Conservation (phyloP, 345 rosid species). For the Sisymbrium irio region DNA sequence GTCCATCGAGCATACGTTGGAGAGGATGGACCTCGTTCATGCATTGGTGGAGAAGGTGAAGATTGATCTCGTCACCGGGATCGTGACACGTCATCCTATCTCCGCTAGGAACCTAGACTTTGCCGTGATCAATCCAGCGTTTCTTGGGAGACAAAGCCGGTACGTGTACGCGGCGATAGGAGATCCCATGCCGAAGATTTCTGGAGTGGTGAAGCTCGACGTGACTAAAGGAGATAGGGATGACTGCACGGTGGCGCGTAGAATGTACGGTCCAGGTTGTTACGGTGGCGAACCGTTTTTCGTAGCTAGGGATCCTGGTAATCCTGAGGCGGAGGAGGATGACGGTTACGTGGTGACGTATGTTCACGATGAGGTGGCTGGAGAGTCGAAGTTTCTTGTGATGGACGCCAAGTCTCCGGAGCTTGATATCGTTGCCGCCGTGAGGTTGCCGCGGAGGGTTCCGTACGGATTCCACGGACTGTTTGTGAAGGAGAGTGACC, state of each 20-base stretch:
- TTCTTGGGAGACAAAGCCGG: constrained; percentile 10
- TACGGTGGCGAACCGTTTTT: constrained; percentile 43
- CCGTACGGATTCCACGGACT: constrained; percentile 39
- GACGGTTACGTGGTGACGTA: constrained; percentile 39
- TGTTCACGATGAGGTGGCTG: constrained; percentile 29
- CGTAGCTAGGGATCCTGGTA: constrained; percentile 24
- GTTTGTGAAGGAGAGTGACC: constrained; percentile 38
- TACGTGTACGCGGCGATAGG: constrained; percentile 38
- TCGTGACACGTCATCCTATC: constrained; percentile 38
- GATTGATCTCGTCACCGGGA: constrained; percentile 35
- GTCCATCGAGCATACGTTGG: constrained; percentile 37
- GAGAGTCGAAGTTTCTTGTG: constrained; percentile 38
- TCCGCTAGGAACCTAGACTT: constrained; percentile 38
- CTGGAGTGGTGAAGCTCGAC: constrained; percentile 37
- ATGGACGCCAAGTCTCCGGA: constrained; percentile 41
- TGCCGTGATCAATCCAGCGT: constrained; percentile 36
- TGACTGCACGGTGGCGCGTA: constrained; percentile 37
- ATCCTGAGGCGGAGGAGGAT: constrained; percentile 36
- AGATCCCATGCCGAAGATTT: constrained; percentile 39
- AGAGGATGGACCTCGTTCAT: constrained; percentile 38
- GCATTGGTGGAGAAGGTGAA: constrained; percentile 35
- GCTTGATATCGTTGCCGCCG: constrained; percentile 31
- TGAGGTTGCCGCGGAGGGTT: constrained; percentile 37
- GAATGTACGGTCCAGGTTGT: constrained; percentile 35
- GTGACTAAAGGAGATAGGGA: constrained; percentile 12